Base-by-base conservation (phyloP, 2,329 filamentous ascomycete species). In the Neonectria coccinea region DNA sequence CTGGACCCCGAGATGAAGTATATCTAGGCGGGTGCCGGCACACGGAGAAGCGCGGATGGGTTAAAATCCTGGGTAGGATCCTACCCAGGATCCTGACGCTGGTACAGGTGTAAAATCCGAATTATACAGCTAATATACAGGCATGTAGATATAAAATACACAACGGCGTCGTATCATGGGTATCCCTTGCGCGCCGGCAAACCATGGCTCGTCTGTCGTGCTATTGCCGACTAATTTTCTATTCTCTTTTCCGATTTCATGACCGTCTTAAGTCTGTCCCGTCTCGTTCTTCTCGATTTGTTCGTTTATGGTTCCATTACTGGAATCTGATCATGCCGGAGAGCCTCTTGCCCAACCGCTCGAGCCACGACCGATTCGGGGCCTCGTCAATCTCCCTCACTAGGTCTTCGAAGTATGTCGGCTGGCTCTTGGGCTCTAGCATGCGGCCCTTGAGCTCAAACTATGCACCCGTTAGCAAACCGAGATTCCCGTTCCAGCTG, bases 1-100 rank as follows among this genome's bases (percentile, higher is more conserved):
- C 64, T 94, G 56, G 96, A 99, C 77, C 96, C 96, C 0, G 87
- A 97, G 74, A 89, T 89, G 76, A 91, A 86, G 77, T 97, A 97
- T 76, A 88, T 98, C 68, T 97, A 83, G 75, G 61, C 25, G 8
- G 42, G 33, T 44, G 25, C 16, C 29, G 36, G 31, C 31, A 51
- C 12, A 4, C n/a, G 27, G 31, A 50, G 18, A 36, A 62, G 65
- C 64, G 67, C 71, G 54, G 41, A 48, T 20, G 20, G 31, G 11
- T 36, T 25, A 64, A 50, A 47, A 59, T 14, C 66, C 27, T n/a
- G 42, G 22, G 52, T 18, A 45, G 33, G 47, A 41, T 55, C 18
- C 20, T 20, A 20, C 20, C 20, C 20, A 20, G 20, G 20, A 20
- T 41, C 25, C 27, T 63, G 51, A 36, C 55, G 45, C 39, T 66